Percentiles rank a stretch among this genome's conserved stretches.
phyloP scores from a whole-genome alignment of 352 stramenopile genomes.

The Globisporangium apiculatum region DNA sequence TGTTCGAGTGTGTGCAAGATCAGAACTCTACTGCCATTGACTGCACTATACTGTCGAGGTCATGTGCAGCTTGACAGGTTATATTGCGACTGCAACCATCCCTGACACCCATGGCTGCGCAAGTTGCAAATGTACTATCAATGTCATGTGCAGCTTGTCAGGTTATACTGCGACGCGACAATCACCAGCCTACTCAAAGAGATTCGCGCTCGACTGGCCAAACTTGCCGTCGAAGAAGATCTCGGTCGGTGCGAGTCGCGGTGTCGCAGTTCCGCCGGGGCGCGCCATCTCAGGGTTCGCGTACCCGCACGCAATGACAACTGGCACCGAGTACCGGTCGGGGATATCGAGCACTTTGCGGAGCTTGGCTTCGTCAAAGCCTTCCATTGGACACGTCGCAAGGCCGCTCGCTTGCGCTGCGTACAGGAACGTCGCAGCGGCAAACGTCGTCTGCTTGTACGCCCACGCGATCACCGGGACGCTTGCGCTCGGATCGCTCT shows the following conservation, averaged over 20 bases:
- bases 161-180: too few species aligned
- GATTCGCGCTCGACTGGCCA: conserved; percentile 47
- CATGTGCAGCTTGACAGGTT: too few species aligned
- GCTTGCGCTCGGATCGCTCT: conserved; percentile 37
- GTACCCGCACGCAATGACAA: conserved; percentile 70
- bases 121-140: too few species aligned
- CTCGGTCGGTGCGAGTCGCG: conserved; percentile 47
- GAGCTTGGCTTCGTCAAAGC: conserved; percentile 61
- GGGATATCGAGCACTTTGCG: conserved; percentile 67
- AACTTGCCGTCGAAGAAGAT: conserved; percentile 86
- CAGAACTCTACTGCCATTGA: too few species aligned
- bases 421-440: conserved; percentile 60
- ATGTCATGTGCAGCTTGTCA: too few species aligned
- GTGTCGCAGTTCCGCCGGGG: conserved; percentile 13
- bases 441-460: conserved; percentile 77
- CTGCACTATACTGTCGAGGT: too few species aligned
- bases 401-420: conserved; percentile 62
- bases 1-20: too few species aligned
- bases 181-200: conserved; percentile 24
- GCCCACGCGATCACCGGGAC: conserved; percentile 71
- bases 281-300: conserved; percentile 16
- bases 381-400: conserved; percentile 73
- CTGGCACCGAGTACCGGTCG: conserved; percentile 65
- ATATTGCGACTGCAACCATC: too few species aligned
- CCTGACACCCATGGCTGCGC: too few species aligned